Evolutionary conservation across 805 yeast species (phyloP).

Genomic region (Suhomyces kilbournensis): DNA sequence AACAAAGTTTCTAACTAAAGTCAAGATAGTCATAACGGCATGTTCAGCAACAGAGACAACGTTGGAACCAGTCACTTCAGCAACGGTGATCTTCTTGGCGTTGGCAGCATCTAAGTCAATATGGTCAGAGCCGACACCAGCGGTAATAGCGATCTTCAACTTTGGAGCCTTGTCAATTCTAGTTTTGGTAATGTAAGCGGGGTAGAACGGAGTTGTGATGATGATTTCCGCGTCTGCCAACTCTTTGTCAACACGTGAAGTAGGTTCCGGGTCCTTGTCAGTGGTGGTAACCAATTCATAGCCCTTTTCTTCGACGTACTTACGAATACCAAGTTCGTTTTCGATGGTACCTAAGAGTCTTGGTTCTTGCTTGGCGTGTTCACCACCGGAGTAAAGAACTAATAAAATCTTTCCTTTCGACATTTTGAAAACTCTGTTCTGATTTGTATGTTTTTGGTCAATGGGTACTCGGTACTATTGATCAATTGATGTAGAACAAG

Average conservation of each 20-base stretch:
- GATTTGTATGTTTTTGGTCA: background rate
- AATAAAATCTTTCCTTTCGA: slow-evolving; percentile 42
- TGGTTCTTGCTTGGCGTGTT: slow-evolving; percentile 58
- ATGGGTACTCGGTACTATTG: background rate
- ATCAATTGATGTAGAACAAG: background rate
- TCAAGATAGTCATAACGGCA: slow-evolving; percentile 68
- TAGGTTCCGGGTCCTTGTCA: slow-evolving; percentile 61
- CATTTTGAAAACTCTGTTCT: slow-evolving; percentile 3
- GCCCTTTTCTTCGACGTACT: slow-evolving; percentile 63
- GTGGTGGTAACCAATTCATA: slow-evolving; percentile 64
- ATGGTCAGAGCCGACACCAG: slow-evolving; percentile 86
- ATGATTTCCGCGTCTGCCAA: slow-evolving; percentile 72
- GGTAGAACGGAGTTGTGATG: slow-evolving; percentile 82
- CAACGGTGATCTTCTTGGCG: slow-evolving; percentile 60
- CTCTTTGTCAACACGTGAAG: slow-evolving; percentile 58
- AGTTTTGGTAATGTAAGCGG: slow-evolving; percentile 68
- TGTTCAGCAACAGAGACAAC: slow-evolving; percentile 82
- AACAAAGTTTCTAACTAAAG: slow-evolving; percentile 70
- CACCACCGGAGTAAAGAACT: slow-evolving; percentile 57
- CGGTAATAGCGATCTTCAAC: slow-evolving; percentile 67
- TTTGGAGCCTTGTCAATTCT: slow-evolving; percentile 69
- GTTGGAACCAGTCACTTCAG: slow-evolving; percentile 82
- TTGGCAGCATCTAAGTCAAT: slow-evolving; percentile 69
- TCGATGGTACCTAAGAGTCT: slow-evolving; percentile 68
- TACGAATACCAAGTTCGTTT: slow-evolving; percentile 69